phyloP scores from a whole-genome alignment of 2,329 filamentous ascomycete species.

The Metarhizium anisopliae region DNA sequence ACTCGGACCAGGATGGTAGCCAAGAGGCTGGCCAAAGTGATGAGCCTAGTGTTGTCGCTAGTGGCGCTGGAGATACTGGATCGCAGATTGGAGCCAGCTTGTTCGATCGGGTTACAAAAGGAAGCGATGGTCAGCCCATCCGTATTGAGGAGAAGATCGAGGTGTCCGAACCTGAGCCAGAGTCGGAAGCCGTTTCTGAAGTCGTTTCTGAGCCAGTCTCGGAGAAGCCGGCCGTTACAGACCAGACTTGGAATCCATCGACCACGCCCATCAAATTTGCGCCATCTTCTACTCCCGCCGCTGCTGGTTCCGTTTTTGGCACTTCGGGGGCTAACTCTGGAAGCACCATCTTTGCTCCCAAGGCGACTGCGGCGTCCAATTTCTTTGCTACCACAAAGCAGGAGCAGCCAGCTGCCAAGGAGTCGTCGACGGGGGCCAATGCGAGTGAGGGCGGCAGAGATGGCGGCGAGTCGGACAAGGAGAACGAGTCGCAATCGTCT shows the following conservation, averaged over 20 bases:
- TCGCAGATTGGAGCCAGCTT: conserved; percentile 31
- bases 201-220: conserved; percentile 1
- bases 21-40: conserved; percentile 34
- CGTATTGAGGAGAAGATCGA: conserved; percentile 24
- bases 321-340: conserved; percentile 17
- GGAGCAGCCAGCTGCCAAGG: conserved; percentile 19
- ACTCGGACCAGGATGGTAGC: conserved; percentile 32
- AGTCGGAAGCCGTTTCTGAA: background rate
- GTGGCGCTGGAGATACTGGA: conserved; percentile 30
- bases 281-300: conserved; percentile 19
- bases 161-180: conserved; percentile 3
- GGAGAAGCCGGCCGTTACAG: conserved; percentile 20
- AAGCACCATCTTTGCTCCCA: conserved; percentile 27
- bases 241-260: conserved; percentile 35
- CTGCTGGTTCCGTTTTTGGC: conserved; percentile 24
- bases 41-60: conserved; percentile 33
- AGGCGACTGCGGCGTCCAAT: conserved; percentile 24
- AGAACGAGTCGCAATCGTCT: conserved; percentile 29
- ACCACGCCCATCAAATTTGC: conserved; percentile 48
- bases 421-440: conserved; percentile 13
- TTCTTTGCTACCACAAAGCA: conserved; percentile 27
- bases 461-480: conserved; percentile 34
- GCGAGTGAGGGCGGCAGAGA: conserved; percentile 21
- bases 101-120: conserved; percentile 47
- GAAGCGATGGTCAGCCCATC: conserved; percentile 39